phyloP scores from a whole-genome alignment of 2,329 filamentous ascomycete species.

The Nigrospora oryzae region DNA sequence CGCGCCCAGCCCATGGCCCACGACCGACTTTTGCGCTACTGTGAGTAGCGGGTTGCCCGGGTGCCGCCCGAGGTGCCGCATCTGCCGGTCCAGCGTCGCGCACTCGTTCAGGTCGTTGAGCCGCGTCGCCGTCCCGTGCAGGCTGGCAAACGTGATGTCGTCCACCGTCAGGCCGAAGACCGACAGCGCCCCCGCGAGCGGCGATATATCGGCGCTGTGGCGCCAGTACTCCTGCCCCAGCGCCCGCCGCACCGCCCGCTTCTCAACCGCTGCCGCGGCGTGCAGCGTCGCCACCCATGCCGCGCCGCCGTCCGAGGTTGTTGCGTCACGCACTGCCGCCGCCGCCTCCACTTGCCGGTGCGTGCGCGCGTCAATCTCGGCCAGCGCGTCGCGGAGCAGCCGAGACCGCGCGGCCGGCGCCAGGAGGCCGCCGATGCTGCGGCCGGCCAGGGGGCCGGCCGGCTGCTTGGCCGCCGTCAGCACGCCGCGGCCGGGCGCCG shows the following conservation, averaged over 20 bases:
- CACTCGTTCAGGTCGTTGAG: slow-evolving; percentile 99
- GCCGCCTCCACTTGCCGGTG: too few species aligned
- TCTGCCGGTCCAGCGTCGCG: slow-evolving; percentile 90
- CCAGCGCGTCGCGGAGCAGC: neutral
- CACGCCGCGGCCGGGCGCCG: slow-evolving; percentile 93
- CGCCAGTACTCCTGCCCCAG: slow-evolving; percentile 99
- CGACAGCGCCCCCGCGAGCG: slow-evolving; percentile 87
- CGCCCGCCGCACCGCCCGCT: slow-evolving; percentile 88
- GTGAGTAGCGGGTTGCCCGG: slow-evolving; percentile 94
- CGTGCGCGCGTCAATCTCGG: neutral
- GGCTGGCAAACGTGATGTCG: slow-evolving; percentile 88
- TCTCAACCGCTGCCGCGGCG: slow-evolving; percentile 77
- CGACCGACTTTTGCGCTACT: slow-evolving; percentile 99
- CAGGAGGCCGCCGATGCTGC: slow-evolving; percentile 20
- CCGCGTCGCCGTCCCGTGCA: slow-evolving; percentile 97
- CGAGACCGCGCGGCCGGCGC: neutral
- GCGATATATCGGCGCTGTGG: slow-evolving; percentile 84
- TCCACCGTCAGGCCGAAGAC: slow-evolving; percentile 98
- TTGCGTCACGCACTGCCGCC: too few species aligned
- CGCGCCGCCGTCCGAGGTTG: too few species aligned
- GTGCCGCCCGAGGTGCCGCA: slow-evolving; percentile 84
- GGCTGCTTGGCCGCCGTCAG: slow-evolving; percentile 91
- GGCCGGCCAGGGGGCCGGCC: slow-evolving; percentile 74
- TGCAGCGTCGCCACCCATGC: too few species aligned
- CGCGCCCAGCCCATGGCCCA: slow-evolving; percentile 96